Percentiles rank a stretch among this genome's conserved stretches.
Conservation (phyloP, 331 rosid species). For the Rosa hybrid region DNA sequence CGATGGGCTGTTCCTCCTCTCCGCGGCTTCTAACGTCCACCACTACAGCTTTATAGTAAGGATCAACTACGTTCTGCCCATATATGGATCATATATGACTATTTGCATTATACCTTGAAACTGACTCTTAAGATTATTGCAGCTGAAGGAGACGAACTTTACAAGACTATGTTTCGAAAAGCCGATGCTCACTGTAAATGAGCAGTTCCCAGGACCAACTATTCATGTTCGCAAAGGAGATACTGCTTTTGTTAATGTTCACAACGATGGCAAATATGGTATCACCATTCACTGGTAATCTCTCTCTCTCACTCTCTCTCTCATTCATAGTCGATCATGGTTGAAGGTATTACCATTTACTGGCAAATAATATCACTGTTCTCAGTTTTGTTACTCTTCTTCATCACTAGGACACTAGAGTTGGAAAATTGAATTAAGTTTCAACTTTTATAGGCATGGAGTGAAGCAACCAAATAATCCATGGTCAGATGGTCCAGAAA, state of each 20-base stretch:
- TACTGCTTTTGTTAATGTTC: conserved; percentile 27
- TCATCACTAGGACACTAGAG: not conserved
- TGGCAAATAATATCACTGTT: not conserved
- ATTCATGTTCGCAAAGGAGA: conserved; percentile 34
- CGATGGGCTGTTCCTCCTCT: not conserved
- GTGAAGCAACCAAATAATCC: conserved; percentile 54
- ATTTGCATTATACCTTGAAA: not conserved
- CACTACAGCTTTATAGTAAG: conserved; percentile 9
- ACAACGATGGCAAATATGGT: conserved; percentile 27
- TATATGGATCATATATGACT: not conserved
- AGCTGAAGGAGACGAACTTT: conserved; percentile 12
- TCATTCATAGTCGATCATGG: too few species aligned
- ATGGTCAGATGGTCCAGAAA: conserved; percentile 59
- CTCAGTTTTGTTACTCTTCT: not conserved
- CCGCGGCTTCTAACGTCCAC: not conserved
- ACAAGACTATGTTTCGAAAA: conserved; percentile 15
- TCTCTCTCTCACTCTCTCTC: not conserved
- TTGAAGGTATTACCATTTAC: too few species aligned
- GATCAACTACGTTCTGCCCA: not conserved
- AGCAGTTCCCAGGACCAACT: conserved; percentile 40
- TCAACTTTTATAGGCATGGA: conserved; percentile 32
- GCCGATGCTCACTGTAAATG: conserved; percentile 34
- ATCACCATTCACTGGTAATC: conserved; percentile 39
- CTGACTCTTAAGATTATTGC: not conserved
- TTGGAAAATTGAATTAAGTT: not conserved